Base-by-base conservation (phyloP, 495 filamentous ascomycete genomes). In the Aspergillus campestris region DNA sequence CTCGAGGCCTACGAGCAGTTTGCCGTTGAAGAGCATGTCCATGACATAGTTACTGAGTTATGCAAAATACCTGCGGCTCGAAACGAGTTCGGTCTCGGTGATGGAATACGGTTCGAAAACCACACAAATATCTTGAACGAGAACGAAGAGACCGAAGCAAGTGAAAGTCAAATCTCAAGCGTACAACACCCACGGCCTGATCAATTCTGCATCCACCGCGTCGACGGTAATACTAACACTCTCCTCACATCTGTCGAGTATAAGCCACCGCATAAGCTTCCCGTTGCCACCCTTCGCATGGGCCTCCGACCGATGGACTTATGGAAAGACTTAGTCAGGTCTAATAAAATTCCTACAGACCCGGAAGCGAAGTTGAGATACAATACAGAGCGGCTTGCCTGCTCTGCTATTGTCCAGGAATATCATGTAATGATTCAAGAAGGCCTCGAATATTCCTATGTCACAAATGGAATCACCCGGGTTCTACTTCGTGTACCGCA, bases 221-320 rank as follows among this genome's bases (percentile, higher is more conserved):
- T 51, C 10, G 48, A 57, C 36, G 45, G 43, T 42, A 48, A 43
- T 38, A 58, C 33, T 27, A 55, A 44, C 35, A 50, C 52, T 38
- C 35, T 60, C 11, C 54, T 62, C 40, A 59, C 48, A 15, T 58
- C 52, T 3, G 56, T 66, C 14, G 57, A 65, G 44, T 66, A 67
- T 42, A 69, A 69, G 38, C 58, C 62, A 14, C 56, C 59, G 28
- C 58, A 67, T 43, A 70, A 70, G 47, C 53, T 68, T 3, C 48
- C 59, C 27, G 51, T 60, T 18, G 55, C 57, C 31, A 54, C 50
- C 48, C 49, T 68, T 34, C 58, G 58, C 12, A 42, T 42, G 34
- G 59, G 62, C 24, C 53, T 68, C 34, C 52, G 49, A 29, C 55
- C 48, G 6, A 57, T 57, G 38, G 35, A 55, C 5, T 54, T 61